Conservation (phyloP, 2,329 filamentous ascomycete species). For the Xylariaceae sp. region DNA sequence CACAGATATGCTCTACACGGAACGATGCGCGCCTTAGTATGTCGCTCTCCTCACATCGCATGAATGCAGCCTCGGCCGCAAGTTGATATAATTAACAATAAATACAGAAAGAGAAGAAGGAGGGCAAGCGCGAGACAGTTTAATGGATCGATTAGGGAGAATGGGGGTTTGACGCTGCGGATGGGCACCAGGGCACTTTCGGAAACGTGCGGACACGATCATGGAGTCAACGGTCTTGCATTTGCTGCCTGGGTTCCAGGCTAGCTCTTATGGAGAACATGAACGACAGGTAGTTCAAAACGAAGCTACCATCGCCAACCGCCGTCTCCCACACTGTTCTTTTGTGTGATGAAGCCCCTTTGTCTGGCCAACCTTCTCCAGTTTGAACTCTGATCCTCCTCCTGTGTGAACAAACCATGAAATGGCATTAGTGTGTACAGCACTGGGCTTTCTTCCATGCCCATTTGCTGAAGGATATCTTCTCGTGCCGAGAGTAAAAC, state of each 20-base stretch:
- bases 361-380: neutral
- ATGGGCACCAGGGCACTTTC: conserved; percentile 41
- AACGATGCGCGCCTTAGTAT: conserved; percentile 96
- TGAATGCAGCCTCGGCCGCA: neutral
- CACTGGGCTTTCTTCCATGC: conserved; percentile 49
- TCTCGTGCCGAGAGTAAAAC: conserved; percentile 55
- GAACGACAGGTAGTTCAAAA: conserved; percentile 38
- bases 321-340: conserved; percentile 11
- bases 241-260: conserved; percentile 38
- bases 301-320: conserved; percentile 39
- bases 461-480: conserved; percentile 54
- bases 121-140: conserved; percentile 90
- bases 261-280: conserved; percentile 41
- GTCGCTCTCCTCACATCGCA: conserved; percentile 43
- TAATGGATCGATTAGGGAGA: conserved; percentile 47
- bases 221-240: conserved; percentile 45
- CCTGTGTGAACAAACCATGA: conserved; percentile 19
- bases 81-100: conserved; percentile 27
- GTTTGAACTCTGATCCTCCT: neutral
- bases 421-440: conserved; percentile 60
- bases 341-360: conserved; percentile 12
- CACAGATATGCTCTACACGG: conserved; percentile 99
- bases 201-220: conserved; percentile 42
- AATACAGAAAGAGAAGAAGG: conserved; percentile 86
- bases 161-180: conserved; percentile 36